Evolutionary conservation across 352 stramenopile genomes (phyloP).

Genomic region (Phytopythium vexans): DNA sequence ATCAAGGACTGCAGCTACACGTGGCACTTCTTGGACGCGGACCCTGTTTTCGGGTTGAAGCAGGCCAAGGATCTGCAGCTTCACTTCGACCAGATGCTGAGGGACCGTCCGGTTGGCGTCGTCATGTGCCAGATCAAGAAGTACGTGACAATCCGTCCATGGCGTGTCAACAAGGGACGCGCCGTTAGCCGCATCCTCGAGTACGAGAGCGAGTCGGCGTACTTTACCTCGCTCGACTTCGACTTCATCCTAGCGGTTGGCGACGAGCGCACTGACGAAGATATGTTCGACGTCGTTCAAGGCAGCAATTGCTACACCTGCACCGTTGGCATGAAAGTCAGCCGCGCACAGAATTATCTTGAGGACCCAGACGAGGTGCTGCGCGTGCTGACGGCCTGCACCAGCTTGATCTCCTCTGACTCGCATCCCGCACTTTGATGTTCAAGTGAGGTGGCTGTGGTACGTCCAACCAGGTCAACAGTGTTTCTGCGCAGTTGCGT

Average conservation of each 20-base stretch:
- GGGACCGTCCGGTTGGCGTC: conserved; percentile 76
- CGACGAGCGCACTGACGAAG: conserved; percentile 86
- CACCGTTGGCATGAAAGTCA: conserved; percentile 87
- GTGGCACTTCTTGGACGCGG: conserved; percentile 86
- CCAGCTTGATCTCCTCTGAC: conserved; percentile 39
- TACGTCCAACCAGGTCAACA: no score
- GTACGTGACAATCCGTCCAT: conserved; percentile 84
- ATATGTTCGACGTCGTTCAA: conserved; percentile 90
- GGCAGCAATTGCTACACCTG: conserved; percentile 87
- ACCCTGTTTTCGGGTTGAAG: conserved; percentile 81
- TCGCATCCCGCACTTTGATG: not conserved
- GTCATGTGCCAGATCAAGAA: conserved; percentile 90
- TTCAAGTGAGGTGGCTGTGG: no score
- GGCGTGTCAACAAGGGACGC: conserved; percentile 85
- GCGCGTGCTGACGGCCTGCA: conserved; percentile 70
- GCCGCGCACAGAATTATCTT: conserved; percentile 79
- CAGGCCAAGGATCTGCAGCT: conserved; percentile 88
- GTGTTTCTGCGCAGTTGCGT: not conserved
- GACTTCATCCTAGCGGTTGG: conserved; percentile 86
- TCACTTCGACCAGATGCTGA: conserved; percentile 89
- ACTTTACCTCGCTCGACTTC: conserved; percentile 73
- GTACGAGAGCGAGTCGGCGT: conserved; percentile 73
- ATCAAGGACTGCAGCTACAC: conserved; percentile 86
- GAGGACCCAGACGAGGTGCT: conserved; percentile 79
- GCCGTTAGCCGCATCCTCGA: conserved; percentile 82